Percentiles rank a stretch among this genome's conserved stretches.
Evolutionary conservation across 352 stramenopile genomes (phyloP).

Genomic region (Phytophthora meadii): DNA sequence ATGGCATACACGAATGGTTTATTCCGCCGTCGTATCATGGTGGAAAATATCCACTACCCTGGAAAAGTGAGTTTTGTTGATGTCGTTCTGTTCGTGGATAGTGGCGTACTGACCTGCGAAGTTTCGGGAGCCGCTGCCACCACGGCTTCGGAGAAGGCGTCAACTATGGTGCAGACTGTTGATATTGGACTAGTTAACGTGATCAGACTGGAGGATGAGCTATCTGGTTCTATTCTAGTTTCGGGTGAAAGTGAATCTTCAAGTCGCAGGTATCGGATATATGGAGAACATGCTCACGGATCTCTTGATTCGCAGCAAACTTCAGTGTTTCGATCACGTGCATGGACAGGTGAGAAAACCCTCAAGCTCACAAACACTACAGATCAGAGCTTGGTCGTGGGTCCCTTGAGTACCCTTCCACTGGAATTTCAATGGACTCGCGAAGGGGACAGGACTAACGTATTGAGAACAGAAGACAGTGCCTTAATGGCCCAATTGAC

Average conservation of each 20-base stretch:
- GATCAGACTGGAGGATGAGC: conserved; percentile 76
- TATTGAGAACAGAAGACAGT: conserved; percentile 11
- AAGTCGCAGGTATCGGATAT: conserved; percentile 72
- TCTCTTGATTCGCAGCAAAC: conserved; percentile 26
- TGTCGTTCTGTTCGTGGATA: conserved; percentile 86
- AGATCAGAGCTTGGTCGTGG: conserved; percentile 55
- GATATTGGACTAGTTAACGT: conserved; percentile 75
- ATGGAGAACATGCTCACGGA: conserved; percentile 36
- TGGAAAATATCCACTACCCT: conserved; percentile 87
- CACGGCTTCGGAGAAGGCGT: conserved; percentile 2
- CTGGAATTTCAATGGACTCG: conserved; percentile 65
- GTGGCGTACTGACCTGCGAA: conserved; percentile 58
- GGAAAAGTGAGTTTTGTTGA: conserved; percentile 83
- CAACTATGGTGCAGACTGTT: conserved; percentile 29
- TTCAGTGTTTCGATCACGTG: background rate
- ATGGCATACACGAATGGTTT: conserved; percentile 77
- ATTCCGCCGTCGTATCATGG: conserved; percentile 80
- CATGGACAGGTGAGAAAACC: conserved; percentile 21
- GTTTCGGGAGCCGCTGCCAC: conserved; percentile 20
- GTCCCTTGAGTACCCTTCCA: conserved; percentile 76
- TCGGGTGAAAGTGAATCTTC: conserved; percentile 42
- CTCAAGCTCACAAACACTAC: conserved; percentile 73
- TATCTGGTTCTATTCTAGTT: conserved; percentile 38
- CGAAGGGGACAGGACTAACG: conserved; percentile 7
- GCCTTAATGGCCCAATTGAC: conserved; percentile 36